Evolutionary conservation across 2,329 filamentous ascomycete species (phyloP), one percentile per base, ranked within the genome.

Genomic region (Cyphellophora attinorum): DNA sequence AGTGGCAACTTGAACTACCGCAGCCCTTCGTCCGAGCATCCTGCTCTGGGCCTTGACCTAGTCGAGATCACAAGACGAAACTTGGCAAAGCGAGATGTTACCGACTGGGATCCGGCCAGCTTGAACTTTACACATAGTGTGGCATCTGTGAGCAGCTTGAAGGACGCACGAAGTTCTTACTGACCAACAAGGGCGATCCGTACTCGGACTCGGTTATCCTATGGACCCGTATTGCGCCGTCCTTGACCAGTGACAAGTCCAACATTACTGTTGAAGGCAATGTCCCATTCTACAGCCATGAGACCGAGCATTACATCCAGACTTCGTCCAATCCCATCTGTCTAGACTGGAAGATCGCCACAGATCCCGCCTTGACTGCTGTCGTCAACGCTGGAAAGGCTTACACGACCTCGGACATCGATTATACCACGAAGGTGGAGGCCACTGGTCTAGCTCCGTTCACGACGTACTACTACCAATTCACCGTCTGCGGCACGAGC

Each of bases 401-500:
- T 1, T 83, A 76, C 50, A 85, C 81, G 0, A 81, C 70, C 21
- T 79, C 73, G 1, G 81, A 85, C 51, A 73, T 85, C 31, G 81
- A 86, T 51, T 86, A 78, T 51, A 85, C 81, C 0, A 62, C 84
- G 40, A 84, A 84, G 65, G 74, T 75, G 51, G 33, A 85, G 54
- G 80, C 79, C 1, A 67, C 58, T 31, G 68, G 70, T 11, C 53
- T 85, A 27, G 59, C 70, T 33, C 66, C 79, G 0, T 81, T 74
- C 48, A 83, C 76, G 0, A 66, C 62, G 2, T 83, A 84, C 45
- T 29, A 52, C 51, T 54, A 83, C 48, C 79, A 80, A 47, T 85
- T 85, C 59, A 72, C 62, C 13, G 67, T 84, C 18, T 85, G 81
- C 50, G 60, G 65, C 34, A 79, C 77, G 0, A 60, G 73, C 37